Evolutionary conservation across 352 stramenopile species (phyloP).

Genomic region (Globisporangium perplexum): DNA sequence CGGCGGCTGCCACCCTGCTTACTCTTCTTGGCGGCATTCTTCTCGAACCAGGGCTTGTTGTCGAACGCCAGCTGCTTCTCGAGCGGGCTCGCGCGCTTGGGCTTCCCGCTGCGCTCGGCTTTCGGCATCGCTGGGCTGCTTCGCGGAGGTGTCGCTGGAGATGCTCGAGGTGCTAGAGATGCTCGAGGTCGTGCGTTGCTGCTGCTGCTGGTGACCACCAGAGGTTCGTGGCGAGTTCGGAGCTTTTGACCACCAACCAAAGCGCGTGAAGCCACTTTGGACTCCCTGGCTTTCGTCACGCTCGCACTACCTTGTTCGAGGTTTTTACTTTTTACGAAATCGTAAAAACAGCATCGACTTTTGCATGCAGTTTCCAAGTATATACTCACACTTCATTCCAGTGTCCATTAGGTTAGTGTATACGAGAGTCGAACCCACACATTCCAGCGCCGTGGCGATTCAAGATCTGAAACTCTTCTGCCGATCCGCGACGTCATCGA

Average conservation of each 20-base stretch:
- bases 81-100: conserved; percentile 79
- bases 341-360: neutral
- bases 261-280: conserved; percentile 11
- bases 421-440: neutral
- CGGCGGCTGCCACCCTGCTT: conserved; percentile 17
- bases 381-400: neutral
- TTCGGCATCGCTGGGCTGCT: conserved; percentile 47
- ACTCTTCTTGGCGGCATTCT: conserved; percentile 29
- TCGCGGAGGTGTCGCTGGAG: too few relatives aligned
- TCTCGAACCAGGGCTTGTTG: conserved; percentile 84
- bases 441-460: neutral
- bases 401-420: neutral
- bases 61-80: conserved; percentile 86
- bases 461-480: neutral
- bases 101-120: conserved; percentile 52
- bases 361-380: neutral
- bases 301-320: neutral
- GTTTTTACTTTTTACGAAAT: neutral
- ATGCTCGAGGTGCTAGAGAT: neutral
- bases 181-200: neutral
- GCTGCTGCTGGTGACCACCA: conserved; percentile 2
- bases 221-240: neutral
- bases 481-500: neutral
- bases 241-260: conserved; percentile 13
- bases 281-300: neutral